These are phyloP conservation scores for Perkinsela sp. DNA, from an alignment of 208 protist genomes.

Conservation along the genomic window DNA sequence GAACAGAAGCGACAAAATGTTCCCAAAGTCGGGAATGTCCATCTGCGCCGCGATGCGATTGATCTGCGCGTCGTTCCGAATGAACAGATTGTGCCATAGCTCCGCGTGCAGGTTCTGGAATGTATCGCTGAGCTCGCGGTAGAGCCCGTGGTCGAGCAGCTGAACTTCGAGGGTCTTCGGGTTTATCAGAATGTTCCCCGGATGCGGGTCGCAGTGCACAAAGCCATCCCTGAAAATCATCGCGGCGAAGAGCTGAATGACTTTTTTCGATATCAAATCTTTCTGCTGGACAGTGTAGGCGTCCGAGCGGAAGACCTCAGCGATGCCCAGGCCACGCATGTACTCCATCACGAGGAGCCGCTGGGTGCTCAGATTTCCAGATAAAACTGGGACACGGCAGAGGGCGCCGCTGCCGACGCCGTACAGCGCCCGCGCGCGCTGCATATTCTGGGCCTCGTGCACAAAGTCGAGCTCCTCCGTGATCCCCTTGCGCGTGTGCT, in stretches of 20 bases:
- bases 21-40: not conserved
- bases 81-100: conserved; percentile 4
- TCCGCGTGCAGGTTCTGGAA: conserved; percentile 5
- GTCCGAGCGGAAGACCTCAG: not conserved
- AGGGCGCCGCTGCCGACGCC: conserved; percentile 12
- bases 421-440: conserved; percentile 16
- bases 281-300: not conserved
- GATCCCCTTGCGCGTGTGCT: conserved; percentile 12
- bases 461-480: conserved; percentile 43
- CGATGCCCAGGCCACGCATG: conserved; percentile 13
- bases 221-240: conserved; percentile 78
- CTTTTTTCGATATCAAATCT: conserved; percentile 7
- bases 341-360: conserved; percentile 70
- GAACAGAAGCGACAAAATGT: not conserved
- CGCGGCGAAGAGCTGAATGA: conserved; percentile 57
- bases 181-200: conserved; percentile 64
- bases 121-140: conserved; percentile 15
- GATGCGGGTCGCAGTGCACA: conserved; percentile 71
- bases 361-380: conserved; percentile 16
- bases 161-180: not conserved
- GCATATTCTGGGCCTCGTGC: conserved; percentile 31
- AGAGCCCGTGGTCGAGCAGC: conserved; percentile 35
- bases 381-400: conserved; percentile 16
- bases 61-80: not conserved
- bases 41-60: not conserved